phyloP scores from a whole-genome alignment of 73 alveolate genomes.

The Tetrahymena malaccensis region DNA sequence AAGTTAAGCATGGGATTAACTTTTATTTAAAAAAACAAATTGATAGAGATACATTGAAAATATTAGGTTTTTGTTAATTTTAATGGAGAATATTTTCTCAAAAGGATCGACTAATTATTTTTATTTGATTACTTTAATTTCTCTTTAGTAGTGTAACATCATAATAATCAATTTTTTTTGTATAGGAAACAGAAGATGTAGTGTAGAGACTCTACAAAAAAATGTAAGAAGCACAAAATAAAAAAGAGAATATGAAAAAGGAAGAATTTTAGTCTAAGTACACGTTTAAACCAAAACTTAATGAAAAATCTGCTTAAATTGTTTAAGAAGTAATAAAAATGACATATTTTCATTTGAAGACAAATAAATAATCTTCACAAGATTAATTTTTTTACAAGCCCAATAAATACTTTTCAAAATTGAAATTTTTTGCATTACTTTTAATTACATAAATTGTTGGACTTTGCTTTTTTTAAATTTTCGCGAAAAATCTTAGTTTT shows the following conservation, averaged over 20 bases:
- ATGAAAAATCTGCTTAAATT: background rate
- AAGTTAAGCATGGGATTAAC: background rate
- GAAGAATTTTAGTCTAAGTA: background rate
- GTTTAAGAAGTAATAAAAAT: background rate
- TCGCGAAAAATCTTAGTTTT: background rate
- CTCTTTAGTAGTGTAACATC: background rate
- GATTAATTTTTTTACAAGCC: background rate
- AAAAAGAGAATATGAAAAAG: background rate
- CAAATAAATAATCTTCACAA: too few species aligned
- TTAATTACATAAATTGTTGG: too few species aligned
- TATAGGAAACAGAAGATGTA: background rate
- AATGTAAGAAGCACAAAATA: background rate
- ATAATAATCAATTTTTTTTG: background rate
- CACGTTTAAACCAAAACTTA: background rate
- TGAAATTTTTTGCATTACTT: background rate
- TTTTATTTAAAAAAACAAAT: too few species aligned
- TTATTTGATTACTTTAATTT: background rate
- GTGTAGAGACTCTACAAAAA: background rate
- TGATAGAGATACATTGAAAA: background rate
- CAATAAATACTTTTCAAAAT: background rate
- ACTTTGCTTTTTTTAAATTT: background rate
- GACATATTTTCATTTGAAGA: too few species aligned
- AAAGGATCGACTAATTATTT: background rate
- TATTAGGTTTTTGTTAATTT: background rate
- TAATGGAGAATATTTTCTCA: too few species aligned